Evolutionary conservation across 306 rosid species (phyloP).

Genomic region (Gastrolobium bilobum): DNA sequence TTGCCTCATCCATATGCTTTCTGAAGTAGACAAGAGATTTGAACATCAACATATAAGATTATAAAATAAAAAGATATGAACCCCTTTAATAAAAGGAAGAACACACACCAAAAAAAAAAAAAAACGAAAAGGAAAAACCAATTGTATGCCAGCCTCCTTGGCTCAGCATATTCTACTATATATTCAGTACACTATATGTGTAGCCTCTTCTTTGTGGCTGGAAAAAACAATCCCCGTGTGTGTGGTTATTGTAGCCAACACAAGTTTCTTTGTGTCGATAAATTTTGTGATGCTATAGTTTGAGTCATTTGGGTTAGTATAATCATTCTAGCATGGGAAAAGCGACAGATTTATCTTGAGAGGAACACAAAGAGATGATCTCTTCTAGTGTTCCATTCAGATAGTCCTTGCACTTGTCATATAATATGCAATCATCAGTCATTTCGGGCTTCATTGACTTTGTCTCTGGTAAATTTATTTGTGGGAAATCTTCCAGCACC

Average conservation of each 20-base stretch:
- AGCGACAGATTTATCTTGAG: slow-evolving; percentile 64
- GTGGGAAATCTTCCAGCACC: slow-evolving; percentile 84
- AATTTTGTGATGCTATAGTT: slow-evolving; percentile 52
- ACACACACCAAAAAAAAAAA: neutral
- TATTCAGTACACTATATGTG: slow-evolving; percentile 51
- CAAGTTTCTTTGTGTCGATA: slow-evolving; percentile 64
- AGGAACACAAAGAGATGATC: slow-evolving; percentile 76
- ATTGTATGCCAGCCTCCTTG: slow-evolving; percentile 53
- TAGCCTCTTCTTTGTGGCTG: slow-evolving; percentile 52
- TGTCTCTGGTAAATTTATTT: slow-evolving; percentile 64
- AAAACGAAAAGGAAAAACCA: neutral
- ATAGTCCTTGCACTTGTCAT: slow-evolving; percentile 61
- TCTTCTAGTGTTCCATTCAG: slow-evolving; percentile 89
- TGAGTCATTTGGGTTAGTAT: slow-evolving; percentile 43
- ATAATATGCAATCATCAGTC: slow-evolving; percentile 63
- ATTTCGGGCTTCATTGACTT: slow-evolving; percentile 66
- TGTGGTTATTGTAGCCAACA: slow-evolving; percentile 66
- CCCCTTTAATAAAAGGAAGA: slow-evolving; percentile 36
- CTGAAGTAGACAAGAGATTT: slow-evolving; percentile 29
- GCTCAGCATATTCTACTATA: slow-evolving; percentile 50
- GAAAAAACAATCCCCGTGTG: slow-evolving; percentile 53
- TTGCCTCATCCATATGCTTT: slow-evolving; percentile 44
- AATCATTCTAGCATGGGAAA: slow-evolving; percentile 66
- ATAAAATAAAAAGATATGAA: slow-evolving; percentile 27
- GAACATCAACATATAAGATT: slow-evolving; percentile 37